Evolutionary conservation across 1,284 basidiomycete species (phyloP).

Genomic region (Ganoderma resinaceum): DNA sequence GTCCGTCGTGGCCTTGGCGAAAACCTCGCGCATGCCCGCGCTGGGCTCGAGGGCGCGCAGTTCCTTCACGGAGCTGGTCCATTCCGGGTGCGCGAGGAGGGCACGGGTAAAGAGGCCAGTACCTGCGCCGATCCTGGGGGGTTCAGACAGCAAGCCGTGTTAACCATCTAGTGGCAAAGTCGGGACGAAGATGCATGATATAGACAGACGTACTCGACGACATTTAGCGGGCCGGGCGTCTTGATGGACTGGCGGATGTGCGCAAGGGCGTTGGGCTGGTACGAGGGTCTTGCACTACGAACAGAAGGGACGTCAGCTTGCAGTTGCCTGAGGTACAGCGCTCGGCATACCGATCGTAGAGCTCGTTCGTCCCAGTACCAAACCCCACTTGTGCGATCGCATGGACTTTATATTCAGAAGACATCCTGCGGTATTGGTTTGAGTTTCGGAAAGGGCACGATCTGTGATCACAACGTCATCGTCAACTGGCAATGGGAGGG

Average conservation of each 20-base stretch:
- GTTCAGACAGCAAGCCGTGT: neutral
- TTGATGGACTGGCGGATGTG: conserved; percentile 59
- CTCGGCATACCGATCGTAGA: conserved; percentile 68
- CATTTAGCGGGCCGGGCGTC: conserved; percentile 53
- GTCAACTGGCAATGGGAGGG: neutral
- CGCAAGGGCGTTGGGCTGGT: conserved; percentile 61
- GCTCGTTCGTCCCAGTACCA: conserved; percentile 72
- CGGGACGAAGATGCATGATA: neutral
- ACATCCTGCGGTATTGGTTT: conserved; percentile 1
- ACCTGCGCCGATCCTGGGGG: conserved; percentile 67
- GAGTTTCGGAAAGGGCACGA: neutral
- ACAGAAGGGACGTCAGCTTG: conserved; percentile 6
- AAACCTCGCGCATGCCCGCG: conserved; percentile 72
- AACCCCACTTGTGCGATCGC: conserved; percentile 70
- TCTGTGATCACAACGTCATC: no score
- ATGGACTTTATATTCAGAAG: conserved; percentile 46
- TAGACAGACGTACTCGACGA: conserved; percentile 70
- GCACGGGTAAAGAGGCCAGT: conserved; percentile 85
- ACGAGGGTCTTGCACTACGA: conserved; percentile 72
- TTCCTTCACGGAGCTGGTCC: conserved; percentile 53
- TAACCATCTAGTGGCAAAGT: neutral
- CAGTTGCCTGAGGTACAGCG: neutral
- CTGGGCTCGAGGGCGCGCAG: conserved; percentile 78
- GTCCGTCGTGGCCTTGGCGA: conserved; percentile 59
- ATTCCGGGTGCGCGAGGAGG: conserved; percentile 66